Percentiles rank a stretch among this genome's conserved stretches.
Conservation (phyloP, 192 early-diverging fungal species). For the Mortierella hygrophila region DNA sequence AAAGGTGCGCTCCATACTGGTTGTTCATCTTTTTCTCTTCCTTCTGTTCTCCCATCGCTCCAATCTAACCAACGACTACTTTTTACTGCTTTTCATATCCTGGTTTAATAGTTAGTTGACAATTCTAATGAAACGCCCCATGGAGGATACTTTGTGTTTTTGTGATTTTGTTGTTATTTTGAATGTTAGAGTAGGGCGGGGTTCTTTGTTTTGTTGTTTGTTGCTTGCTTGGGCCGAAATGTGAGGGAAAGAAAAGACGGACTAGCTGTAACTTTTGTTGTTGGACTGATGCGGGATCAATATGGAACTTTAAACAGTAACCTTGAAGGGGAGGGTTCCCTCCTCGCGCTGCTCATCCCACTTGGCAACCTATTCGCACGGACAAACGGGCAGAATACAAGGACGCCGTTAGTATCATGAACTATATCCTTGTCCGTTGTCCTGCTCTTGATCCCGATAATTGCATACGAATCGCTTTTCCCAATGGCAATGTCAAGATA, state of each 20-base stretch:
- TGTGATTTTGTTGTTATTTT: not conserved
- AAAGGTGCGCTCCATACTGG: not conserved
- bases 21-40: not conserved
- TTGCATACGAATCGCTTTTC: not conserved
- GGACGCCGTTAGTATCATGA: not conserved
- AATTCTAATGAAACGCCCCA: slow-evolving; percentile 2
- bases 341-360: slow-evolving; percentile 56
- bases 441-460: not conserved
- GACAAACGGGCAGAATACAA: not conserved
- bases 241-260: not conserved
- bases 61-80: not conserved
- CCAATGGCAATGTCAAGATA: not conserved
- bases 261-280: not conserved
- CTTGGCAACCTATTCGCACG: slow-evolving; percentile 19
- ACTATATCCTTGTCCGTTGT: not conserved
- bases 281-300: not conserved
- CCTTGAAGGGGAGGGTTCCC: slow-evolving; percentile 50
- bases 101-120: not conserved
- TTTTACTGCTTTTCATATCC: not conserved
- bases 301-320: slow-evolving; percentile 16
- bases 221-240: slow-evolving; percentile 2
- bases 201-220: not conserved
- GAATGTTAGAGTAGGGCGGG: slow-evolving; percentile 5
- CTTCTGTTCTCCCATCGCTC: not conserved
- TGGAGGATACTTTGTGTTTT: slow-evolving; percentile 4